Conservation (phyloP, 768 basidiomycete species). For the Boletus rubescentipes region DNA sequence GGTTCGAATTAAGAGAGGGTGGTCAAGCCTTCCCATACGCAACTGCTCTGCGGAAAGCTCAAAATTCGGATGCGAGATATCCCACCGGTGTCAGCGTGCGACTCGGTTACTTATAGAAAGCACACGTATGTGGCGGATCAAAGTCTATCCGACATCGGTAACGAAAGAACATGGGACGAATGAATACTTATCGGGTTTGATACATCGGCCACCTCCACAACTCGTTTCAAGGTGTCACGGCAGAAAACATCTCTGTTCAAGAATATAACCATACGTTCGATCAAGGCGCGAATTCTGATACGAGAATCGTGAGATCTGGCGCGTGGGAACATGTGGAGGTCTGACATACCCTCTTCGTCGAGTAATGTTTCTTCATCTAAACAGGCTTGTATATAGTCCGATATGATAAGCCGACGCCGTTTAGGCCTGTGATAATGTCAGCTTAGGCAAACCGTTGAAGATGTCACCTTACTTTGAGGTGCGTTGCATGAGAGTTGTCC, state of each 20-base stretch:
- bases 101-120: too few relatives aligned
- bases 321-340: not conserved
- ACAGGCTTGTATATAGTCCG: constrained; percentile 76
- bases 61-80: too few relatives aligned
- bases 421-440: constrained; percentile 58
- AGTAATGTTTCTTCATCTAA: constrained; percentile 81
- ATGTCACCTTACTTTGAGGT: constrained; percentile 61
- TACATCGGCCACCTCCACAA: not conserved
- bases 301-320: constrained; percentile 1
- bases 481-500: constrained; percentile 64
- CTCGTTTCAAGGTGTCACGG: too few relatives aligned
- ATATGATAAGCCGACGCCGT: constrained; percentile 71
- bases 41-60: too few relatives aligned
- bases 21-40: too few relatives aligned
- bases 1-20: too few relatives aligned
- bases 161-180: too few relatives aligned
- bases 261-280: not conserved
- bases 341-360: constrained; percentile 68
- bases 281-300: constrained; percentile 29
- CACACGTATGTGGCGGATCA: too few relatives aligned
- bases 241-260: not conserved
- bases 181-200: too few relatives aligned
- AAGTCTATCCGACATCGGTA: too few relatives aligned
- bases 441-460: not conserved
- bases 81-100: too few relatives aligned